Conservation (phyloP, 139 green algal genomes). For the Picochlorum sp. region DNA sequence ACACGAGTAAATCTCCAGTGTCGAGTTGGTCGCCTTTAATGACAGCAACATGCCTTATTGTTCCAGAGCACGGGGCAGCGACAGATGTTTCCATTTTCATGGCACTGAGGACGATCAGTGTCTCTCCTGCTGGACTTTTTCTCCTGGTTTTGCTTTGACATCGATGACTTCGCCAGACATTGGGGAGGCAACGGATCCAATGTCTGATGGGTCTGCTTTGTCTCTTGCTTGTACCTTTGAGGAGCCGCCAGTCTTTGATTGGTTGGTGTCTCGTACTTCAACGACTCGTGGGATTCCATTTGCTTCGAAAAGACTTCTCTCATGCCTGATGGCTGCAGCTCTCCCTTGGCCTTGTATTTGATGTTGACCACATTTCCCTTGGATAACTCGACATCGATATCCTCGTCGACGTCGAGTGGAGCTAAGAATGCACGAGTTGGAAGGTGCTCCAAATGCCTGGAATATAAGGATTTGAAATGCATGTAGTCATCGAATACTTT, state of each 20-base stretch:
- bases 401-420: constrained; percentile 80
- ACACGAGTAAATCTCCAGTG: constrained; percentile 59
- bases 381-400: constrained; percentile 64
- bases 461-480: constrained; percentile 44
- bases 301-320: constrained; percentile 76
- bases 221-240: constrained; percentile 29
- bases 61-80: constrained; percentile 55
- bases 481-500: constrained; percentile 80
- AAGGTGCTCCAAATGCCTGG: constrained; percentile 62
- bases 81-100: constrained; percentile 98
- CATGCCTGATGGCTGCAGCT: constrained; percentile 60
- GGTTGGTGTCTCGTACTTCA: constrained; percentile 52
- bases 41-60: constrained; percentile 62
- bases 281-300: constrained; percentile 85
- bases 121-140: constrained; percentile 64
- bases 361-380: constrained; percentile 40
- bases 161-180: constrained; percentile 90
- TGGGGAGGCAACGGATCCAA: constrained; percentile 67
- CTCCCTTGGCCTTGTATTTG: constrained; percentile 69
- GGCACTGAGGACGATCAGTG: constrained; percentile 75
- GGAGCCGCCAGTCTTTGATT: not conserved
- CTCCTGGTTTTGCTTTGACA: constrained; percentile 38
- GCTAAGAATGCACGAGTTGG: constrained; percentile 79
- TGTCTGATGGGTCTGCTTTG: constrained; percentile 36
- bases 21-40: constrained; percentile 62